Evolutionary conservation across 768 basidiomycete species (phyloP).

Genomic region (Austroboletus eburneus): DNA sequence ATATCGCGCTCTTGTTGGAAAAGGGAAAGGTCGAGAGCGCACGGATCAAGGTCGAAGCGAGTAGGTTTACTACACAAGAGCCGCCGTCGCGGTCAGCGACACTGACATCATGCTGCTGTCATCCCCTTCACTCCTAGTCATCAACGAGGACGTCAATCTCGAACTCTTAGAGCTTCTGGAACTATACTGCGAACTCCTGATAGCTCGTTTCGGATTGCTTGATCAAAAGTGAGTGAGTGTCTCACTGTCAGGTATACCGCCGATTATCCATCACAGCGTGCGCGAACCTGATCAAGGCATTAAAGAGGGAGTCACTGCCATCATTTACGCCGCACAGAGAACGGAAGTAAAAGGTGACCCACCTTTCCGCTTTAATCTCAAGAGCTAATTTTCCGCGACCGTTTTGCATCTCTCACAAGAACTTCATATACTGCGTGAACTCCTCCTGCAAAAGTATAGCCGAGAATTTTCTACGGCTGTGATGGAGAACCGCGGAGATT

Average conservation of each 20-base stretch:
- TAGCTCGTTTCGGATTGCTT: slow-evolving; percentile 87
- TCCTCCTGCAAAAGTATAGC: slow-evolving; percentile 95
- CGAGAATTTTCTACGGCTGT: slow-evolving; percentile 83
- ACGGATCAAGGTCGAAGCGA: slow-evolving; percentile 77
- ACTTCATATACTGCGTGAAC: slow-evolving; percentile 84
- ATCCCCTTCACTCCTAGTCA: slow-evolving; percentile 43
- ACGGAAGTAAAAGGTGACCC: slow-evolving; percentile 80
- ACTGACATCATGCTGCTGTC: slow-evolving; percentile 9
- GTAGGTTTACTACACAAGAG: slow-evolving; percentile 38
- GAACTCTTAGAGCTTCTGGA: slow-evolving; percentile 91
- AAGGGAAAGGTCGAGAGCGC: slow-evolving; percentile 81
- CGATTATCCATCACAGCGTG: slow-evolving; percentile 39
- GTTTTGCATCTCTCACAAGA: slow-evolving; percentile 42
- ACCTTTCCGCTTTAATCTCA: background rate
- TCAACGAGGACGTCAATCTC: slow-evolving; percentile 79
- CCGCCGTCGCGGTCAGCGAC: slow-evolving; percentile 12
- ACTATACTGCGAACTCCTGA: slow-evolving; percentile 89
- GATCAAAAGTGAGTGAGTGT: slow-evolving; percentile 69
- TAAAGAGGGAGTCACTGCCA: slow-evolving; percentile 78
- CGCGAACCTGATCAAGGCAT: slow-evolving; percentile 86
- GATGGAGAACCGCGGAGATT: slow-evolving; percentile 77
- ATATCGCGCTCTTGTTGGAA: slow-evolving; percentile 79
- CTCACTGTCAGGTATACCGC: slow-evolving; percentile 3
- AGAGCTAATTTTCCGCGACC: slow-evolving; percentile 2
- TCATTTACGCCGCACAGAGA: slow-evolving; percentile 89